These are phyloP conservation scores for Colletotrichum higginsianum DNA, from an alignment of 2,329 filamentous ascomycete species.

Conservation along the genomic window DNA sequence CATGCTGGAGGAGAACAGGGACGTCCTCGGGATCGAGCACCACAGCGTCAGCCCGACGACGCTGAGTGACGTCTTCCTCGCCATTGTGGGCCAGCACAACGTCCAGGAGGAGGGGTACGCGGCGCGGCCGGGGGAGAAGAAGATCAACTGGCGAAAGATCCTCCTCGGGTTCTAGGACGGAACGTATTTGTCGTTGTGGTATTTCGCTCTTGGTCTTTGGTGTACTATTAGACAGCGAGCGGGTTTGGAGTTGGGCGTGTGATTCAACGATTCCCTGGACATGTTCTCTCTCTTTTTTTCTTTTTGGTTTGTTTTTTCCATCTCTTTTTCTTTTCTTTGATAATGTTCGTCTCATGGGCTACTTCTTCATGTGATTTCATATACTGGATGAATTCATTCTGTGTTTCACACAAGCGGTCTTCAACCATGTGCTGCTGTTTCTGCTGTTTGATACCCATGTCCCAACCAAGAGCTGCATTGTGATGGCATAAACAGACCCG, in stretches of 20 bases:
- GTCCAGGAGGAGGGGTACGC: slow-evolving; percentile 79
- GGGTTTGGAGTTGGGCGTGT: background rate
- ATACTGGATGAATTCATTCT: fast-evolving
- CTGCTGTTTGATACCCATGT: no score
- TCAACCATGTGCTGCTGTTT: no score
- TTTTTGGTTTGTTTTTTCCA: no score
- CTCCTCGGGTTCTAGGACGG: slow-evolving; percentile 15
- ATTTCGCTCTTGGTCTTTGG: background rate
- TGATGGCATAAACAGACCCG: no score
- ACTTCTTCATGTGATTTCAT: background rate
- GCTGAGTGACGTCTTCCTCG: slow-evolving; percentile 90
- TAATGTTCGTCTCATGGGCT: no score
- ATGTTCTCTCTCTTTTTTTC: no score
- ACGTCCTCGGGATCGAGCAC: slow-evolving; percentile 81
- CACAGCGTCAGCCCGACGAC: slow-evolving; percentile 93
- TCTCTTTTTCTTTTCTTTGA: no score
- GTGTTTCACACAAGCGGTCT: no score
- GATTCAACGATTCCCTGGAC: background rate
- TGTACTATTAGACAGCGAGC: background rate
- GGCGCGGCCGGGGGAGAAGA: background rate
- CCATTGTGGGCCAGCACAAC: slow-evolving; percentile 85
- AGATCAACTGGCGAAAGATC: slow-evolving; percentile 29
- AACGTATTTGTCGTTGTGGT: no score
- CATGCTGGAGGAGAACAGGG: slow-evolving; percentile 79
- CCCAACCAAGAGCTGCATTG: no score